Evolutionary conservation across 2,329 filamentous ascomycete genomes (phyloP).

Genomic region (Paraconiothyrium sp.): DNA sequence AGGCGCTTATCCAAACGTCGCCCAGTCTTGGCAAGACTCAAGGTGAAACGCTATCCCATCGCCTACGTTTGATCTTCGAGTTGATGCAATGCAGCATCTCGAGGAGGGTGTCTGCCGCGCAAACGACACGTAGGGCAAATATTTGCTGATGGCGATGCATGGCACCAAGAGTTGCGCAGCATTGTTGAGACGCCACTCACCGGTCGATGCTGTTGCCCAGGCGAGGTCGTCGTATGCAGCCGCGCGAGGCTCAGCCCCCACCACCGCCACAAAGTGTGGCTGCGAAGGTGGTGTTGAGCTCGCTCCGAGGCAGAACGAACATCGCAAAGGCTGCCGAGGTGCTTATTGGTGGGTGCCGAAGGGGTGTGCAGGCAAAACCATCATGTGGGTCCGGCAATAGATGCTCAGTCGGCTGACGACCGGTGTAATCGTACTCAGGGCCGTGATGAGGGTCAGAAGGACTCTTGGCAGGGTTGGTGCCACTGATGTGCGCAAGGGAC

Average conservation of each 20-base stretch:
- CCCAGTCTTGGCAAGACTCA: slow-evolving; percentile 15
- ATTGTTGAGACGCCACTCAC: slow-evolving; percentile 4
- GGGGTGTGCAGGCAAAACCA: not conserved
- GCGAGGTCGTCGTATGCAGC: not conserved
- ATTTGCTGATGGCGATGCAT: slow-evolving; percentile 9
- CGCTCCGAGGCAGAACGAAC: slow-evolving; percentile 16
- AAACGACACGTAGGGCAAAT: not conserved
- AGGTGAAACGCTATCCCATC: slow-evolving; percentile 18
- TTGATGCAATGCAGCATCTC: slow-evolving; percentile 16
- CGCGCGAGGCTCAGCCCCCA: slow-evolving; percentile 9
- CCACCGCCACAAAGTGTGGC: slow-evolving; percentile 9
- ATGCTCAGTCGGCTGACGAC: slow-evolving; percentile 17
- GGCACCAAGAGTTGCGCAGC: slow-evolving; percentile 13
- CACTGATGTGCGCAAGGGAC: slow-evolving; percentile 11
- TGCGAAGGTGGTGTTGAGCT: slow-evolving; percentile 14
- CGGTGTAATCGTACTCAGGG: slow-evolving; percentile 15
- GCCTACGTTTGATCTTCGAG: slow-evolving; percentile 18
- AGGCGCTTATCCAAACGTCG: not conserved
- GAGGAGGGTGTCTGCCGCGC: not conserved
- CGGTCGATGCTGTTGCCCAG: not conserved
- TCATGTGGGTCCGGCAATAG: not conserved
- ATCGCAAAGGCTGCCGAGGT: slow-evolving; percentile 1
- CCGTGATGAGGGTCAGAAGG: not conserved
- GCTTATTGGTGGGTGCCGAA: slow-evolving; percentile 2
- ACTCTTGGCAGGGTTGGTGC: slow-evolving; percentile 11